Evolutionary conservation across 179 eudicot species (phyloP), one percentile per base, ranked within the genome.

Genomic region (Heliamphora pulchella): DNA sequence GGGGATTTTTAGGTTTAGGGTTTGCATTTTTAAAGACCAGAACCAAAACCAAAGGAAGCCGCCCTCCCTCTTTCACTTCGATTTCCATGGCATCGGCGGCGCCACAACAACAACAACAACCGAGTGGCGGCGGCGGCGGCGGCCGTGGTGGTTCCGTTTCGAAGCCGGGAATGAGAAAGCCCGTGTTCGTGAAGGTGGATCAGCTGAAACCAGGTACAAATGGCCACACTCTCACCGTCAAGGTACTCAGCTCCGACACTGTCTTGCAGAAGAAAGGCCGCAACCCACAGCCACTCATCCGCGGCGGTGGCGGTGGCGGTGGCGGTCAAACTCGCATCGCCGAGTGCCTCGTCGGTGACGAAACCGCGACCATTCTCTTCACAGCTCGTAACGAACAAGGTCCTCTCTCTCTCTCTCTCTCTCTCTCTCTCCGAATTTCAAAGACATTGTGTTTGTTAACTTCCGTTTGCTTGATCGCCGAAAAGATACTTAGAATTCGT

Each of bases 371-470:
- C 66, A 89, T 91, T 57, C 85, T 91, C 82, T 91, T 91, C 89
- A 91, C 92, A 11, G 97, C 92, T 64, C 93, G 94, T 9, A 92
- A 91, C 63, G 93, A 89, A 11, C 94, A 92, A 85, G 87, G 97
- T 92, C 61, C 72, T 77, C 80, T 77, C 61, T 47, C 73, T 50
- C 79, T 59, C 75, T 8, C 75, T 71, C 58, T 71, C 58, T 50
- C 58, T 47, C 71, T 41, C 48, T 67, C 65, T 61, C 65, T 61
- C 64, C 17, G 55, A 51, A 5, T 5, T 51, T 51, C 55, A 51
- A 51, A 51, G 55, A 51, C 55, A 51, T 10, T 5, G 55, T 51
- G 55, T 10, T 51, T 51, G 9, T 10, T 51, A 5, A 7, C 55
- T 51, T 47, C 44, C 1, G 43, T 58, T 75, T 59, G 54, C 67